Conservation (phyloP, 768 basidiomycete species). For the Podaxis sp. region DNA sequence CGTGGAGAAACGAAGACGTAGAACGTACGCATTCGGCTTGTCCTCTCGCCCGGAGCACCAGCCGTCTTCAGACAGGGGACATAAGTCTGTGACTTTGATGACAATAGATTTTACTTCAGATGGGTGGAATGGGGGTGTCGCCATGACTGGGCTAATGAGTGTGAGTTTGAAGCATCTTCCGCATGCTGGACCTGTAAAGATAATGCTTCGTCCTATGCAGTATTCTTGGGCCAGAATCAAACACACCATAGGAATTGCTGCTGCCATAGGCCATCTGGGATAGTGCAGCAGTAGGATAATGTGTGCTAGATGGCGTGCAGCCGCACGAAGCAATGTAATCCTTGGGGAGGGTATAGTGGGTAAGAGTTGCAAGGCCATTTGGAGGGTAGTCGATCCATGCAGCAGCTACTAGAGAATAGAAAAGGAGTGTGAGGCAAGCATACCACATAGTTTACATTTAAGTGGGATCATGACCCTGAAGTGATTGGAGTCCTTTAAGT, state of each 20-base stretch:
- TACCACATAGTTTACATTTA: constrained; percentile 15
- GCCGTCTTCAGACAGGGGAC: constrained; percentile 58
- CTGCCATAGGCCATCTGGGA: constrained; percentile 81
- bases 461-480: constrained; percentile 2
- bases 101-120: constrained; percentile 57
- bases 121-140: constrained; percentile 71
- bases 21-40: constrained; percentile 62
- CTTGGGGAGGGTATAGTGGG: constrained; percentile 63
- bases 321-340: constrained; percentile 74
- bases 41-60: constrained; percentile 71
- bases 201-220: not conserved
- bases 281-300: constrained; percentile 79
- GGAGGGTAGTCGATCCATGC: constrained; percentile 67
- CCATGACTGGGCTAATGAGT: constrained; percentile 64
- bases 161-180: constrained; percentile 81
- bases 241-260: constrained; percentile 58
- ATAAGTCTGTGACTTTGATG: constrained; percentile 80
- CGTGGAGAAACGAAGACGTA: not conserved
- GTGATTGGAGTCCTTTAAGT: not conserved
- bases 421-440: not conserved
- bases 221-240: not conserved
- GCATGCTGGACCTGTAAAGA: constrained; percentile 58
- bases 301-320: constrained; percentile 64
- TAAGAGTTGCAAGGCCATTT: constrained; percentile 70
- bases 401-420: constrained; percentile 17